Base-by-base conservation (phyloP, 371 early-diverging fungal genomes). In the Entomophthora muscae region DNA sequence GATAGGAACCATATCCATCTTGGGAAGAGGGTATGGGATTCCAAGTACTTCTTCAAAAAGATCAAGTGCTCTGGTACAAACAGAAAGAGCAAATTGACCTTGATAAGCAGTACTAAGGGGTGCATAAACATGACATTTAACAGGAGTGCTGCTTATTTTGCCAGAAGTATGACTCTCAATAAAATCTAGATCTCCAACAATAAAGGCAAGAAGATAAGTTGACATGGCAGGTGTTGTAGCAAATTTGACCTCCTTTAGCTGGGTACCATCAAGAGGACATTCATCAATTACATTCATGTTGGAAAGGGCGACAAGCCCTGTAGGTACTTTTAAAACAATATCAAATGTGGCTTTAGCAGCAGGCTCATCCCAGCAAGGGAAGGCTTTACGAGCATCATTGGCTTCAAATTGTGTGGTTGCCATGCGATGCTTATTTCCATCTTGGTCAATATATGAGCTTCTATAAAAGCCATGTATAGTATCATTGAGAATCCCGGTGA, bases 351-450 rank as follows among this genome's bases (percentile, higher is more conserved):
- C 94, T 72, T 94, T 90, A 68, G 84, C 67, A 12, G 84, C 78
- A 5, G 91, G 93, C 77, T 91, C 89, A 71, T 91, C 85, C 84
- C 89, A 95, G 72, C 88, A 94, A 3, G 98, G 96, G 72, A 95
- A 88, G 12, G 85, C 88, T 42, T 84, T 76, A 63, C 95, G 79
- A n/a, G 90, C 89, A 72, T 86, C 85, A 13, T 92, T 89, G 17
- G 95, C 80, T 73, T 93, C 93, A 75, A 93, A 95, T 71, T 95
- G 94, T 17, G 94, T 95, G 28, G 82, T 83, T 23, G 82, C 86
- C 75, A 91, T 75, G 68, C 74, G 75, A 71, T 76, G 78, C 63
- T 76, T 81, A 57, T 80, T 68, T 30, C 85, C 88, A 57, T 78
- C 67, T 1, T 64, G 62, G 67, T 85, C 82, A 24, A 76, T 79